Percentiles rank a stretch among this genome's conserved stretches.
Conservation (phyloP, 2,329 filamentous ascomycete genomes). For the Xylariales sp. region DNA sequence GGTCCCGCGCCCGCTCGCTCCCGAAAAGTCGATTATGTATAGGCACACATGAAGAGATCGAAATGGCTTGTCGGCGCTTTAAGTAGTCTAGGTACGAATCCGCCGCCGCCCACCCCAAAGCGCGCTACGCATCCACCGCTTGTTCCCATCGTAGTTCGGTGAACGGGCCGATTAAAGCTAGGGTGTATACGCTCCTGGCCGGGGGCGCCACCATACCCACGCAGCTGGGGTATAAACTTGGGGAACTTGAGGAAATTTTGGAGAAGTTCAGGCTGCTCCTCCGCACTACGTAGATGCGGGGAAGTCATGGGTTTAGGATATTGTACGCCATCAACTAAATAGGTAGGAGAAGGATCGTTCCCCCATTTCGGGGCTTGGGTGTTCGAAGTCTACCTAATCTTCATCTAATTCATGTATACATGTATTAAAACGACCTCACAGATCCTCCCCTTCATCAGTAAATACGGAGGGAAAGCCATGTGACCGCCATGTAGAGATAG, state of each 20-base stretch:
- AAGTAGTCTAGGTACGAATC: constrained; percentile 5
- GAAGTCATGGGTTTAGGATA: constrained; percentile 13
- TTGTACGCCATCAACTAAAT: background rate
- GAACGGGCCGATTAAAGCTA: constrained; percentile 25
- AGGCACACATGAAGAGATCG: background rate
- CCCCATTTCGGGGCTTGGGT: background rate
- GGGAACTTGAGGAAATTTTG: constrained; percentile 21
- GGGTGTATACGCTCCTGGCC: background rate
- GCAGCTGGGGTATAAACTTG: constrained; percentile 6
- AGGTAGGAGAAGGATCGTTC: constrained; percentile 18
- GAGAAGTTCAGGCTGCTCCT: constrained; percentile 5
- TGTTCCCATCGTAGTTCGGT: constrained; percentile 15
- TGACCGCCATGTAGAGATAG: no score
- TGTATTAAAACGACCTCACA: no score
- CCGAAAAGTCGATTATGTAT: no score
- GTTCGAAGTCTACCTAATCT: background rate
- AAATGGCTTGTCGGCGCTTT: background rate
- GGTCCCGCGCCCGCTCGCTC: background rate
- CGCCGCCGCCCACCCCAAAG: no score
- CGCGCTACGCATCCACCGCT: background rate
- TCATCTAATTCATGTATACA: background rate
- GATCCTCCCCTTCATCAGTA: no score
- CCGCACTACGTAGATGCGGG: constrained; percentile 10
- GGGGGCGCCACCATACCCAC: background rate
- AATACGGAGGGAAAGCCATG: no score